Percentiles rank a stretch among this genome's conserved stretches.
Conservation (phyloP, 306 rosid species). For the Cercis canadensis region DNA sequence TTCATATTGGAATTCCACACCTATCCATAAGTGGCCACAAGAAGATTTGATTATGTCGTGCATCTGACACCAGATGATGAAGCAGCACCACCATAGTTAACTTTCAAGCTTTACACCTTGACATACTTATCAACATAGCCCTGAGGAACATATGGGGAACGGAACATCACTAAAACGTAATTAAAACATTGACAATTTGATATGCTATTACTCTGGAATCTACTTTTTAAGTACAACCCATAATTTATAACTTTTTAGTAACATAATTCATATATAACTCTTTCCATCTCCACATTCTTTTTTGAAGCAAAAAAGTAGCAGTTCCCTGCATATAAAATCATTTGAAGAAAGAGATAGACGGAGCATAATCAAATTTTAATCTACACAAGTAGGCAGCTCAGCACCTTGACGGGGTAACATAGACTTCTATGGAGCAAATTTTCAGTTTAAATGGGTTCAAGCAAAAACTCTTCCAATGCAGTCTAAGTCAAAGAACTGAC, state of each 20-base stretch:
- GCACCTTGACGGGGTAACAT: too few species aligned
- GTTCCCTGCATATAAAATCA: background rate
- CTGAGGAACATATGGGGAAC: conserved; percentile 50
- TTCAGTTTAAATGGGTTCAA: too few species aligned
- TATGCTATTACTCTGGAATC: background rate
- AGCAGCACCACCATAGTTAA: conserved; percentile 16
- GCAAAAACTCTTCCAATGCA: background rate
- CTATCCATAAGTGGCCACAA: background rate
- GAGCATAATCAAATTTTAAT: too few species aligned
- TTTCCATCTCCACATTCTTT: conserved; percentile 23
- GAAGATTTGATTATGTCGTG: background rate
- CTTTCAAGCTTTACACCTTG: conserved; percentile 49
- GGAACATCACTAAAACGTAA: conserved; percentile 28
- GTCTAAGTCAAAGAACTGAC: background rate
- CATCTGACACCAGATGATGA: conserved; percentile 20
- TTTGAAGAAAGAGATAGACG: background rate
- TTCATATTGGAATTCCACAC: conserved; percentile 17
- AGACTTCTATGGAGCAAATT: background rate
- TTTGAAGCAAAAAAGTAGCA: background rate
- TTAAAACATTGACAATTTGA: conserved; percentile 4
- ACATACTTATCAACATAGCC: conserved; percentile 89
- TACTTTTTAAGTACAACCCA: conserved; percentile 10
- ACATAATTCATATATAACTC: conserved; percentile 6
- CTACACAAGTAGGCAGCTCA: too few species aligned
- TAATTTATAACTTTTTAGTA: background rate